These are phyloP conservation scores for Paramecium biaurelia DNA, from an alignment of 73 alveolate species.

Conservation along the genomic window DNA sequence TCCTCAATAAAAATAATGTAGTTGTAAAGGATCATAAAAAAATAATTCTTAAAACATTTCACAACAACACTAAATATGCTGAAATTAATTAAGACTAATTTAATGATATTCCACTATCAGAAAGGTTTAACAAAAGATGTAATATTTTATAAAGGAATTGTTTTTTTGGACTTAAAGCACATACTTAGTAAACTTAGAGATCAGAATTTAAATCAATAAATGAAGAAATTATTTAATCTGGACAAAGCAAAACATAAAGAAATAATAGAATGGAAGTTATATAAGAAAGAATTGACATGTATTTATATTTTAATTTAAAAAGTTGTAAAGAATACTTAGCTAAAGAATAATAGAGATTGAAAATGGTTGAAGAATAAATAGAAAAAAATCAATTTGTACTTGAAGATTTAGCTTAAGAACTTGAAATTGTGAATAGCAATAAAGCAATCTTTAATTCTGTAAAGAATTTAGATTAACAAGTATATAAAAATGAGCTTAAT, in stretches of 20 bases:
- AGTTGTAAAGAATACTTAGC: not conserved
- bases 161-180: not conserved
- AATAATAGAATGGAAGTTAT: not conserved
- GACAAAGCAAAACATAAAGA: not conserved
- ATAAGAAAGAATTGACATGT: not conserved
- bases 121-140: not conserved
- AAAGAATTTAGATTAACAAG: not conserved
- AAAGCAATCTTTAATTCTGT: not conserved
- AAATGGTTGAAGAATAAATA: not conserved
- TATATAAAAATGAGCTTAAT: not conserved
- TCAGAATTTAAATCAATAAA: not conserved
- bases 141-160: not conserved
- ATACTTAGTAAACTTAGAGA: not conserved
- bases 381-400: not conserved
- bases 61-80: not conserved
- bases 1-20: not conserved
- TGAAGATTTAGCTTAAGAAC: not conserved
- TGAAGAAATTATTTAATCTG: not conserved
- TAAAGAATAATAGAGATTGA: not conserved
- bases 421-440: not conserved
- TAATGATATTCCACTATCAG: not conserved
- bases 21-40: not conserved
- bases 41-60: not conserved
- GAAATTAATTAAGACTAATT: not conserved
- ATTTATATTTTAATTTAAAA: not conserved